Percentiles rank a stretch among this genome's conserved stretches.
Conservation (phyloP, 164 flowering plant genomes). For the Chloranthus sessilifolius region DNA sequence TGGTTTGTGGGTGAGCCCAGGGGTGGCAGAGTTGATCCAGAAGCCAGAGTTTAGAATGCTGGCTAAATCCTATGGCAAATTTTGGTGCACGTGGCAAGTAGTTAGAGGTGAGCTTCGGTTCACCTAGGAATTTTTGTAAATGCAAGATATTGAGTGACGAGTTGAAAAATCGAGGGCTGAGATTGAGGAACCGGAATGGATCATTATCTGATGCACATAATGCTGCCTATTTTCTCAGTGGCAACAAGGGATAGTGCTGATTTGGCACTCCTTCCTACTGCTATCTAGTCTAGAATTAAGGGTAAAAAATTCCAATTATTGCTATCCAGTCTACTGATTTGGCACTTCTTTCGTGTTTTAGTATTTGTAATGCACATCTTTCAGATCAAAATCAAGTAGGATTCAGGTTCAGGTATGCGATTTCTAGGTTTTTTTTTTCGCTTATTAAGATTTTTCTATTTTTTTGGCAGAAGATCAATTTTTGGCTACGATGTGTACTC, state of each 20-base stretch:
- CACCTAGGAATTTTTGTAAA: not conserved
- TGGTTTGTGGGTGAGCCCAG: slow-evolving; percentile 49
- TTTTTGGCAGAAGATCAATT: no score
- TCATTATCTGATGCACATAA: slow-evolving; percentile 62
- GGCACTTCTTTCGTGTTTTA: no score
- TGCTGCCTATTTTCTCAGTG: slow-evolving; percentile 80
- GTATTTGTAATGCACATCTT: no score
- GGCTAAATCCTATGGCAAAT: slow-evolving; percentile 59
- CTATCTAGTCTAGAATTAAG: slow-evolving; percentile 52
- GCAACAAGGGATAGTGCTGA: slow-evolving; percentile 77
- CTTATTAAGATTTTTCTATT: no score
- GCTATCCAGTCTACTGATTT: no score
- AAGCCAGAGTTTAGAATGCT: slow-evolving; percentile 38
- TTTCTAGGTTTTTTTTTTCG: no score
- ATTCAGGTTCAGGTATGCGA: no score
- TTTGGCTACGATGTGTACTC: no score
- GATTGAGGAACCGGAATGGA: slow-evolving; percentile 22
- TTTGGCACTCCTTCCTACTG: slow-evolving; percentile 49
- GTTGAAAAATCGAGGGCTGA: slow-evolving; percentile 13
- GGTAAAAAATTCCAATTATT: no score
- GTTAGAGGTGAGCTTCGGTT: slow-evolving; percentile 48
- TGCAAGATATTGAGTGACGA: slow-evolving; percentile 19
- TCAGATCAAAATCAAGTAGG: no score
- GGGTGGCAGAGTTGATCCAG: slow-evolving; percentile 47
- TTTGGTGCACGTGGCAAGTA: slow-evolving; percentile 77